Conservation (phyloP, 108 stramenopile species). For the Bacterosira constricta region DNA sequence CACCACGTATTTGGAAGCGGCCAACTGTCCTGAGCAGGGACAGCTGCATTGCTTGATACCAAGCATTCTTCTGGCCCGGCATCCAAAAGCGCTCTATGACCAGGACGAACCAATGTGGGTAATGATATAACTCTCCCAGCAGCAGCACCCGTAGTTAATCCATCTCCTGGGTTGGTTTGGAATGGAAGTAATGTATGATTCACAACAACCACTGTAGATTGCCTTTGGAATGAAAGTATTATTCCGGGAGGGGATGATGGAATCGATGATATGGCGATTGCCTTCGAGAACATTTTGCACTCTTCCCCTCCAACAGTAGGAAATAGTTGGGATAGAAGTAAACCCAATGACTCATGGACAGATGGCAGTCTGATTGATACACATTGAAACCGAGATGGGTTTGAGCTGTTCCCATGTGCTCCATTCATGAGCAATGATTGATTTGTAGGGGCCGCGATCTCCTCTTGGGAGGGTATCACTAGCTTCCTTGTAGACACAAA, state of each 20-base stretch:
- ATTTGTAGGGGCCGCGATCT: background rate
- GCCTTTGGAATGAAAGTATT: slow-evolving; percentile 15
- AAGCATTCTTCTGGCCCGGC: background rate
- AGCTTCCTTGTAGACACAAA: background rate
- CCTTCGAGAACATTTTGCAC: background rate
- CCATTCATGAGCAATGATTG: background rate
- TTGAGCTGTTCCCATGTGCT: background rate
- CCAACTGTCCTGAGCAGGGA: background rate
- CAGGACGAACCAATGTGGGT: slow-evolving; percentile 17
- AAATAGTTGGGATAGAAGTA: slow-evolving; percentile 4
- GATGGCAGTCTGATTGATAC: slow-evolving; percentile 26
- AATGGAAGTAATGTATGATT: slow-evolving; percentile 26
- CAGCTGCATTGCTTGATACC: background rate
- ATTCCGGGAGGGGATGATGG: slow-evolving; percentile 46
- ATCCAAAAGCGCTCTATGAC: slow-evolving; percentile 21
- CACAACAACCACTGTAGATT: slow-evolving; percentile 6
- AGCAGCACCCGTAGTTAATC: background rate
- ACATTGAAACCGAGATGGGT: slow-evolving; percentile 35
- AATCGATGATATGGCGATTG: slow-evolving; percentile 28
- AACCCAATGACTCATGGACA: slow-evolving; percentile 28
- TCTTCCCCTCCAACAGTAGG: background rate
- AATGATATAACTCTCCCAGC: background rate
- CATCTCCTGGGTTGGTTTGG: background rate
- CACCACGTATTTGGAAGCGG: slow-evolving; percentile 15
- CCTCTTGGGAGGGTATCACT: background rate